Evolutionary conservation across 1,284 basidiomycete species (phyloP), one percentile per base, ranked within the genome.

Genomic region (Athelia psychrophila): DNA sequence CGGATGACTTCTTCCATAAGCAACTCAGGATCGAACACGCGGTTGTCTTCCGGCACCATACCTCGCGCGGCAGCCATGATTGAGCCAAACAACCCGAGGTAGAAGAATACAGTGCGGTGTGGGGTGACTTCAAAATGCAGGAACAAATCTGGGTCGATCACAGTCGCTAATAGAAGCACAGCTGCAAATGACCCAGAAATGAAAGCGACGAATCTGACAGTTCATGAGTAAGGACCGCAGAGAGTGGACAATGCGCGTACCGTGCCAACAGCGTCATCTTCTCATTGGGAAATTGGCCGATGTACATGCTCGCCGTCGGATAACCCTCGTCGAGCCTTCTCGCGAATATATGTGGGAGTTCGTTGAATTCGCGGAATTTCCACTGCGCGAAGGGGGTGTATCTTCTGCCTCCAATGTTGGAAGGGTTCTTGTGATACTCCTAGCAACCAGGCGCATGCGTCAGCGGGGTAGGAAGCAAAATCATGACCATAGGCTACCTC

Each of bases 301-400:
- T 94, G 68, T 98, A 99, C 77, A 93, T 89, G 67, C 89, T 95
- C 15, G 97, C 93, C 10, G 86, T 74, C 0, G 91, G 92, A 60
- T 96, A 95, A 54, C 91, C 94, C 60, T 91, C 85, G 58, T 95
- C 86, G 48, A 98, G 77, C 49, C 96, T 79, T 42, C 93, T 78
- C 36, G 85, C 80, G 67, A 99, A 99, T 30, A 96, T 76, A 68
- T 99, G 96, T 0, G 94, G 92, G 3, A 99, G 77, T 66, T 99
- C 96, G 67, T 99, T 99, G 77, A 98, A 99, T 68, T 99, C 97
- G 55, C 97, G 83, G 64, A 99, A 99, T 66, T 98, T 98, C 97
- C 97, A 99, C 58, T 92, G 87, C 0, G 95, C 96, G 58, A 92
- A 95, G 1, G 88, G 89, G 0, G 96, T 99, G 64, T 98, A 99